phyloP scores from a whole-genome alignment of 495 filamentous ascomycete species.

The Evansstolkia leycettana region DNA sequence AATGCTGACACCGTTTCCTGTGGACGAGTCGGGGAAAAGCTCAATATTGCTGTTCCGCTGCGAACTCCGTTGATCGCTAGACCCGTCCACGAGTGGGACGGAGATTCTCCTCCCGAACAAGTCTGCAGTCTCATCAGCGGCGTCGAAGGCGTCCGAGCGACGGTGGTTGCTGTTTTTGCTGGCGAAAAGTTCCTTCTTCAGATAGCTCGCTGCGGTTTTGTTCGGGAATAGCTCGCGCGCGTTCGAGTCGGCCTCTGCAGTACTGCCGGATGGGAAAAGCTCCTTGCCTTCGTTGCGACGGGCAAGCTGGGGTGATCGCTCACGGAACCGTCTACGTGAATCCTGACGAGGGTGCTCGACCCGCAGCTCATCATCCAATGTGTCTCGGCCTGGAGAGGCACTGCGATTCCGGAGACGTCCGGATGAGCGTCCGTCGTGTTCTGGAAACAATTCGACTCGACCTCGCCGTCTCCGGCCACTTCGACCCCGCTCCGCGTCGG shows the following conservation, averaged over 20 bases:
- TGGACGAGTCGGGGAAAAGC: conserved; percentile 21
- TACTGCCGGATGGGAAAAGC: conserved; percentile 25
- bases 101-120: conserved; percentile 41
- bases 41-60: conserved; percentile 27
- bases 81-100: conserved; percentile 38
- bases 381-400: conserved; percentile 59
- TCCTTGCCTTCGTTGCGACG: conserved; percentile 30
- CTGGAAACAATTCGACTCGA: conserved; percentile 41
- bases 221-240: conserved; percentile 37
- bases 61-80: conserved; percentile 14
- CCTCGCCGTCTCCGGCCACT: conserved; percentile 15
- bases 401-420: conserved; percentile 49
- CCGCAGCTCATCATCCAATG: conserved; percentile 40
- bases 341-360: conserved; percentile 28
- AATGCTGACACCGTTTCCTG: conserved; percentile 41
- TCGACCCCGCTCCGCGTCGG: conserved; percentile 18
- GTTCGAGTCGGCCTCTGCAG: conserved; percentile 8
- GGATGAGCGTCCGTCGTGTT: conserved; percentile 12
- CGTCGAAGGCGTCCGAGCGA: conserved; percentile 52
- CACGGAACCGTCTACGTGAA: conserved; percentile 27
- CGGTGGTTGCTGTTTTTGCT: conserved; percentile 50
- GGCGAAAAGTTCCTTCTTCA: conserved; percentile 61
- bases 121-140: conserved; percentile 48
- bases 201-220: conserved; percentile 29
- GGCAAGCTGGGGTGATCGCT: conserved; percentile 23